Evolutionary conservation across 2,329 filamentous ascomycete species (phyloP).

Genomic region (Metarhizium anisopliae): DNA sequence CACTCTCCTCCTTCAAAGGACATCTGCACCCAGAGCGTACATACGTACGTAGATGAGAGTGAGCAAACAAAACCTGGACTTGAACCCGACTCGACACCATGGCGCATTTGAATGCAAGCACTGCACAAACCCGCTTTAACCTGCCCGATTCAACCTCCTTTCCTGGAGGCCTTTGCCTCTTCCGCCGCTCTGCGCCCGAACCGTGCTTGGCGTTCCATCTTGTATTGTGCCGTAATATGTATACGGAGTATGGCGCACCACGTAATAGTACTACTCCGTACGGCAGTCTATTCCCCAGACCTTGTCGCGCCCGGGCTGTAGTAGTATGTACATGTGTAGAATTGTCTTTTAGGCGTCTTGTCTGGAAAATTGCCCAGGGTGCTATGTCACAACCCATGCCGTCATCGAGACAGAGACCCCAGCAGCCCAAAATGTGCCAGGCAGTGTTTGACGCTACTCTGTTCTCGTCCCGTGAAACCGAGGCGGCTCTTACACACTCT

Average conservation of each 20-base stretch:
- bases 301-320: no score
- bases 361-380: no score
- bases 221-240: background rate
- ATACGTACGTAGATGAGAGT: no score
- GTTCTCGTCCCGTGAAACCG: background rate
- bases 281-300: background rate
- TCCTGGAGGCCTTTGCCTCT: background rate
- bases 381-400: background rate
- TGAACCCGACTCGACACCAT: background rate
- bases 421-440: background rate
- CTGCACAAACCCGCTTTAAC: background rate
- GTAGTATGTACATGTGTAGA: no score
- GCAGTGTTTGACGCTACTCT: background rate
- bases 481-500: background rate
- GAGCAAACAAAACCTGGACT: background rate
- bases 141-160: background rate
- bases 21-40: no score
- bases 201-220: background rate
- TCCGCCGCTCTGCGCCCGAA: background rate
- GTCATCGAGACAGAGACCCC: background rate
- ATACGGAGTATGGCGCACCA: background rate
- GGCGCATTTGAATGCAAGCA: background rate
- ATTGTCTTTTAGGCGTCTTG: no score
- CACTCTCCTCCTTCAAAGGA: no score
- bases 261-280: background rate